Conservation (phyloP, 2,329 filamentous ascomycete genomes). For the Grosmannia serpens region DNA sequence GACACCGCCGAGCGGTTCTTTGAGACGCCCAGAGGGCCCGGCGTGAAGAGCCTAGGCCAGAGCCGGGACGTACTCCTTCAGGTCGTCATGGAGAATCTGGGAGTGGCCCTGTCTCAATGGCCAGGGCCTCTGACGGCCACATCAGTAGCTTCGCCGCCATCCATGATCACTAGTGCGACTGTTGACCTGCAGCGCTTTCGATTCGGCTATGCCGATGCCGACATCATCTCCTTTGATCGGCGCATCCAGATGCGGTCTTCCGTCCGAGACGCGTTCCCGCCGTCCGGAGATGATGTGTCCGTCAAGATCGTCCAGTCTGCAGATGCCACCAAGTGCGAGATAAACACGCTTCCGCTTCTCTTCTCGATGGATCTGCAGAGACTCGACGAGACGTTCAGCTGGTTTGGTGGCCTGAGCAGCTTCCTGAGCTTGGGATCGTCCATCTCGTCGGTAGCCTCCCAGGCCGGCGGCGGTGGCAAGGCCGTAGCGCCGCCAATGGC, state of each 20-base stretch:
- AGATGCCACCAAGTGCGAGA: slow-evolving; percentile 40
- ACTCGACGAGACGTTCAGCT: slow-evolving; percentile 75
- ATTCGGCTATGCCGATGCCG: slow-evolving; percentile 51
- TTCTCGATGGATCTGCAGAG: slow-evolving; percentile 66
- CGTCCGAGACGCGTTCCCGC: slow-evolving; percentile 45
- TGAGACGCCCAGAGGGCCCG: slow-evolving; percentile 23
- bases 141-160: slow-evolving; percentile 2
- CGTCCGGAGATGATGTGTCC: slow-evolving; percentile 45
- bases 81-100: slow-evolving; percentile 33
- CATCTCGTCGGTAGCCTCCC: slow-evolving; percentile 60
- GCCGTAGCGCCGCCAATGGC: slow-evolving; percentile 18
- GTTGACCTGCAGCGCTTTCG: slow-evolving; percentile 44
- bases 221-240: slow-evolving; percentile 52
- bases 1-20: slow-evolving; percentile 36
- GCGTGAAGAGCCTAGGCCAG: slow-evolving; percentile 16
- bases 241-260: slow-evolving; percentile 47
- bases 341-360: slow-evolving; percentile 67
- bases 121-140: not conserved
- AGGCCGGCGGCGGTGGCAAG: slow-evolving; percentile 9
- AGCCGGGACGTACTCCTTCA: slow-evolving; percentile 40
- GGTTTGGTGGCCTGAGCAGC: slow-evolving; percentile 85
- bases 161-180: slow-evolving; percentile 18
- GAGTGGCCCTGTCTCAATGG: slow-evolving; percentile 16
- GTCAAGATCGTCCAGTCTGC: slow-evolving; percentile 36
- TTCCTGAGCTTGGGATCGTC: slow-evolving; percentile 82